Base-by-base conservation (phyloP, 2,329 filamentous ascomycete species). In the Saccharata proteae region DNA sequence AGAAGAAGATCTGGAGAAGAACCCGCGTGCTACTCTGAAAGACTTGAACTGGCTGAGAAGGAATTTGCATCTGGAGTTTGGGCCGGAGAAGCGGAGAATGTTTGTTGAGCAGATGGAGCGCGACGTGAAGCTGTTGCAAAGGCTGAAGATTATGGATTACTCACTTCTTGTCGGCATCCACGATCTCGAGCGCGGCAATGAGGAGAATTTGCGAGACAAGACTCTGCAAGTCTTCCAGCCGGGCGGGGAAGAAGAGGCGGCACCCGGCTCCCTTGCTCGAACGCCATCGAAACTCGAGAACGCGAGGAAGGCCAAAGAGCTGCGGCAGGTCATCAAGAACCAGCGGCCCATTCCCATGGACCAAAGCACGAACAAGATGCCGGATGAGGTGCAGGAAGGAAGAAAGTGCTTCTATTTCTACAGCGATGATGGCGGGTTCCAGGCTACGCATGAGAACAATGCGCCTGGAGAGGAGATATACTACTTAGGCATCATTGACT, bases 401-500 rank as follows among this genome's bases (percentile, higher is more conserved):
- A 71, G 80, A 39, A 76, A 70, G 43, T 77, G 79, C 31, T 80
- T 85, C 43, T 75, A 88, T 42, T 98, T 96, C 55, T 94, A 93
- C 52, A 75, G 78, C 36, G 88, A 96, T 43, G 88, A 96, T 49
- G 90, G 90, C 29, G 90, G 90, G 3, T 85, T 94, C 57, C 71
- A 78, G 43, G 88, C 90, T 9, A 96, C 90, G 1, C 85, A 94
- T 49, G 85, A 94, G 55, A 77, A 93, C 55, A 80, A 93, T 40
- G 62, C 65, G 11, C 74, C 81, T 2, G 86, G 80, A 2, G 83
- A 94, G 33, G 84, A 93, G 58, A 85, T 98, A 24, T 98, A 98
- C 58, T 98, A 98, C 52, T 73, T 98, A 6, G 92, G 90, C 20
- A 92, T 98, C 46, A 98, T 98, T 55, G 90, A 98, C 58, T 98